Evolutionary conservation across 768 basidiomycete species (phyloP).

Genomic region (Hirschioporus abietinus): DNA sequence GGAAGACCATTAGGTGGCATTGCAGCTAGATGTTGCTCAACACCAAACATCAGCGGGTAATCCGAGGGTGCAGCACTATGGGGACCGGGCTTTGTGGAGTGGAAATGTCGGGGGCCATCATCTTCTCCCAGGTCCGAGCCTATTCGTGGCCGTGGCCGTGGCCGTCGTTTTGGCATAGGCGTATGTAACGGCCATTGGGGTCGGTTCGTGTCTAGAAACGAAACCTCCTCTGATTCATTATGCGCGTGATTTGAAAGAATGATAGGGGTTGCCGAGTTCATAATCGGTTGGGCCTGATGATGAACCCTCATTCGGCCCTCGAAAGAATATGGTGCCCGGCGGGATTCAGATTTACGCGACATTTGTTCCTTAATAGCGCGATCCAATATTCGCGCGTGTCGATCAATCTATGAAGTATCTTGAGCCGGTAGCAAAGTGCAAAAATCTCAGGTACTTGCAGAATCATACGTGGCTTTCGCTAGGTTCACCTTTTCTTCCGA

Average conservation of each 20-base stretch:
- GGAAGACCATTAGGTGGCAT: background rate
- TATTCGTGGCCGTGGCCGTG: conserved; percentile 13
- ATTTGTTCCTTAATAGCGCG: conserved; percentile 58
- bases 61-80: background rate
- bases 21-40: background rate
- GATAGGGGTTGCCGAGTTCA: background rate
- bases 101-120: conserved; percentile 12
- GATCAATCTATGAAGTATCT: conserved; percentile 51
- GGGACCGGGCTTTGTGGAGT: conserved; percentile 30
- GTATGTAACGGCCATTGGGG: background rate
- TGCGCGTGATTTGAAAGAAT: background rate
- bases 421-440: background rate
- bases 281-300: background rate
- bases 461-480: conserved; percentile 63
- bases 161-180: conserved; percentile 15
- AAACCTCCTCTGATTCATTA: background rate
- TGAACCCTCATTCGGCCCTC: background rate
- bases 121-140: background rate
- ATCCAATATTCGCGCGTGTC: conserved; percentile 74
- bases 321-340: background rate
- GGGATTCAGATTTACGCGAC: background rate
- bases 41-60: background rate
- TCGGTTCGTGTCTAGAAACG: background rate
- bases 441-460: conserved; percentile 37
- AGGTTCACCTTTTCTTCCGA: conserved; percentile 78